These are phyloP conservation scores for Vinca minor DNA, from an alignment of 257 asterid species.

Conservation along the genomic window DNA sequence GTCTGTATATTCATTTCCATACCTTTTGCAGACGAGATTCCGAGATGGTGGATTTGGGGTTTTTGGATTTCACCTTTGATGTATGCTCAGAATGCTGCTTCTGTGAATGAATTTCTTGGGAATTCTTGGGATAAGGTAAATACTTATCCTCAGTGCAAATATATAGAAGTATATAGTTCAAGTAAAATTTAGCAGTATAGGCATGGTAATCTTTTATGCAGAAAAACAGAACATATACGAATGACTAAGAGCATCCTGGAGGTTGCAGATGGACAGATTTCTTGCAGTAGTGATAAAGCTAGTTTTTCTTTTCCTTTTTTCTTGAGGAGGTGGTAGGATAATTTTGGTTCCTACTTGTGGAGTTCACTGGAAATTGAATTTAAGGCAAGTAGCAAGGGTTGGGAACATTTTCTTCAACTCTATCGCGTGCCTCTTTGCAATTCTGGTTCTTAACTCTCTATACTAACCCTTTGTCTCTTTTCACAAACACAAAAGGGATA, in stretches of 20 bases:
- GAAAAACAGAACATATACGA: background rate
- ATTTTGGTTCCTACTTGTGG: background rate
- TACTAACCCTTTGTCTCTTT: background rate
- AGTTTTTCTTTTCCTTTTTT: background rate
- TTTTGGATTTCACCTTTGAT: slow-evolving; percentile 85
- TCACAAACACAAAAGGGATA: background rate
- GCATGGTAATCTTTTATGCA: background rate
- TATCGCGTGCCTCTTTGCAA: background rate
- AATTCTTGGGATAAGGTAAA: slow-evolving; percentile 85
- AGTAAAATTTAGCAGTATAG: background rate
- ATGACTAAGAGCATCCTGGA: background rate
- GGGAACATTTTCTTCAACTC: background rate
- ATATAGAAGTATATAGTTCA: background rate
- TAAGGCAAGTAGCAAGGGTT: background rate
- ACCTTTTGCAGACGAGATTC: slow-evolving; percentile 64
- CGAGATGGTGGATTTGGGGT: slow-evolving; percentile 98
- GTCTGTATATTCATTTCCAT: slow-evolving; percentile 10
- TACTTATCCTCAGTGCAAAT: background rate
- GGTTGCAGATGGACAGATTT: background rate
- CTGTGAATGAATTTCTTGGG: slow-evolving; percentile 92
- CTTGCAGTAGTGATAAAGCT: background rate
- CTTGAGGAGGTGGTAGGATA: background rate
- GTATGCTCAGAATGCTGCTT: slow-evolving; percentile 90
- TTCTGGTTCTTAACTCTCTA: background rate
- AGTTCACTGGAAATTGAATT: background rate